Evolutionary conservation across 495 filamentous ascomycete species (phyloP), one percentile per base, ranked within the genome.

Genomic region (Tuber calosporum): DNA sequence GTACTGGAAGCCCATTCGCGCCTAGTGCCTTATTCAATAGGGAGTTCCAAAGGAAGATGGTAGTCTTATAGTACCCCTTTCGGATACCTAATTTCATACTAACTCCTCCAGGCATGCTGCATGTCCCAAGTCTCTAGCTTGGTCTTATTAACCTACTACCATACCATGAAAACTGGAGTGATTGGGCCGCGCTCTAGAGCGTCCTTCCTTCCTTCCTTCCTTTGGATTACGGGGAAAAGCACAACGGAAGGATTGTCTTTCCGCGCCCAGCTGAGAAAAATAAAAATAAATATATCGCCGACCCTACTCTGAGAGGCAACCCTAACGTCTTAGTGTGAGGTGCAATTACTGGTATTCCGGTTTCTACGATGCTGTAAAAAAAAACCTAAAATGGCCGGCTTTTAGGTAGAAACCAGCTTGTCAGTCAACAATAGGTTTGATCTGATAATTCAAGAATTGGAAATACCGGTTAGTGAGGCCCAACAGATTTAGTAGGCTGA

Each of bases 1-100:
- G n/a, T 30, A 6, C 2, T 9, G 9, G 45, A 1, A 7, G 48
- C 15, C 15, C 9, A n/a, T 11, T 0, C 0, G 7, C 0, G 13
- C 8, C 7, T 8, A 15, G 11, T 34, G 53, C 53, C 53, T 34
- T 30, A 30, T 17, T 8, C 26, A 58, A 30, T n/a, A 15, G 53
- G n/a, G 26, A 22, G 45, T 30, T 30, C 48, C 8, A 30, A 58
- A 26, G 53, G 0, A 62, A 34, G 13, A 13, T 34, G n/a, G 42
- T 5, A 48, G 20, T 48, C 4, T 20, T 19, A 62, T 26, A 11
- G 11, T 30, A 3, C 3, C 6, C 26, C 11, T 62, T 58, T 58
- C n/a, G n/a, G 48, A 30, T 4, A 62, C 13, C 26, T 5, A n/a
- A 62, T 62, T 34, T 4, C 26, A 34, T 26, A 15, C 11, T 26